Percentiles rank a stretch among this genome's conserved stretches.
These are phyloP conservation scores for Saccharomycopsis crataegensis DNA, from an alignment of 1,139 yeast genomes.

Conservation along the genomic window DNA sequence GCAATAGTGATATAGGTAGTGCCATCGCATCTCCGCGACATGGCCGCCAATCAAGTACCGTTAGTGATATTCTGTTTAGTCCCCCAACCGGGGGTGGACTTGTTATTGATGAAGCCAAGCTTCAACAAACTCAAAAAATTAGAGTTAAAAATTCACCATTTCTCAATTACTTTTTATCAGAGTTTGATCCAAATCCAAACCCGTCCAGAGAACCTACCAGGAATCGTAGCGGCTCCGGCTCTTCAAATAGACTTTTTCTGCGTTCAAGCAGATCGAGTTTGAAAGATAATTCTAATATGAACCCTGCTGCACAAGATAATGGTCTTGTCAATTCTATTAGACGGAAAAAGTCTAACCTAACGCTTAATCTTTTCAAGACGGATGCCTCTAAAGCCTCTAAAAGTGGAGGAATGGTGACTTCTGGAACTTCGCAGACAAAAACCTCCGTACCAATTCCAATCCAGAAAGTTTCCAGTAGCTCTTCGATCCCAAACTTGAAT, in stretches of 20 bases:
- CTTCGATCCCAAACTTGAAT: no score
- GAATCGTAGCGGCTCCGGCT: no score
- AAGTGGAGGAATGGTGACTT: no score
- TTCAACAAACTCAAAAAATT: background rate
- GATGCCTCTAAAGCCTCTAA: no score
- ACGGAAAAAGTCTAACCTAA: no score
- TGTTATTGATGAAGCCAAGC: background rate
- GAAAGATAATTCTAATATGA: background rate
- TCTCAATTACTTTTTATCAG: slow-evolving; percentile 16
- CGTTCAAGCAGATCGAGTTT: background rate
- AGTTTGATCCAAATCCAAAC: slow-evolving; percentile 5
- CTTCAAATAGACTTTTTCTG: background rate
- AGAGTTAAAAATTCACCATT: slow-evolving; percentile 11
- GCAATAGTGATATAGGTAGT: background rate
- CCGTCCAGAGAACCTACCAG: background rate
- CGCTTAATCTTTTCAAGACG: no score
- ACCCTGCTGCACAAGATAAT: no score
- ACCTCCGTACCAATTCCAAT: no score
- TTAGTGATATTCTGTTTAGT: background rate
- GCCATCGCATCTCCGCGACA: background rate
- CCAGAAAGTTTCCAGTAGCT: no score
- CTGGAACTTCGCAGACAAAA: no score
- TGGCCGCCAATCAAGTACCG: background rate
- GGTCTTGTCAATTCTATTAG: no score
- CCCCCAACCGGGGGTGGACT: background rate